Conservation (phyloP, 1,284 basidiomycete genomes). For the Spongiforma sp. region DNA sequence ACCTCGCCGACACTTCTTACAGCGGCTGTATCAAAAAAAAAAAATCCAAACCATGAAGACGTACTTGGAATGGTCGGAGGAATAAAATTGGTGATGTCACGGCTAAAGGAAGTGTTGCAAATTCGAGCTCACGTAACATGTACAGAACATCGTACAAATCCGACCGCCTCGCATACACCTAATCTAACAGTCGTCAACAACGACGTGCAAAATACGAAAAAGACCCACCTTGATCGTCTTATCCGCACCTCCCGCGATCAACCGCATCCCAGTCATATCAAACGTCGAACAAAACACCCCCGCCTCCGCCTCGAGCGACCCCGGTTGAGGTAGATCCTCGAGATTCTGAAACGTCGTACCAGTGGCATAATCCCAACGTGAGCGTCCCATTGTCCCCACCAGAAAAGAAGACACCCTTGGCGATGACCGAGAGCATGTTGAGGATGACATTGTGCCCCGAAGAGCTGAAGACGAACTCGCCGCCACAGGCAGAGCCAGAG, state of each 20-base stretch:
- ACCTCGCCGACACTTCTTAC: no score
- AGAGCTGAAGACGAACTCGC: conserved; percentile 96
- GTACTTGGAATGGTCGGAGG: no score
- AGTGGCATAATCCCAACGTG: conserved; percentile 93
- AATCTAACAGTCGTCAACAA: not conserved
- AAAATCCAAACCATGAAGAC: no score
- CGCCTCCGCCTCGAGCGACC: conserved; percentile 95
- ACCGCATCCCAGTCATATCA: conserved; percentile 91
- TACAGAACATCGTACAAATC: no score
- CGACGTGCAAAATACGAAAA: not conserved
- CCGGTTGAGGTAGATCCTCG: conserved; percentile 95
- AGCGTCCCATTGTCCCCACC: conserved; percentile 93
- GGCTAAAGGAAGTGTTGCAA: no score
- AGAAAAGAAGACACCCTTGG: conserved; percentile 97
- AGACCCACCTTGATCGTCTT: conserved; percentile 93
- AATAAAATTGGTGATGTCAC: no score
- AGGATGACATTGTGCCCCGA: conserved; percentile 95
- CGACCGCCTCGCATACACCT: conserved; percentile 57
- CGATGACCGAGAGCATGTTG: conserved; percentile 94
- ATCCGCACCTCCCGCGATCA: conserved; percentile 97
- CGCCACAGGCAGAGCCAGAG: conserved; percentile 92
- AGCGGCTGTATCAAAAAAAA: no score
- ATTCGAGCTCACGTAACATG: no score
- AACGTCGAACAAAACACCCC: conserved; percentile 97
- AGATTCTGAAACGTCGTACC: conserved; percentile 95